Conservation (phyloP, 208 protist genomes). For the Leishmania aethiopica region DNA sequence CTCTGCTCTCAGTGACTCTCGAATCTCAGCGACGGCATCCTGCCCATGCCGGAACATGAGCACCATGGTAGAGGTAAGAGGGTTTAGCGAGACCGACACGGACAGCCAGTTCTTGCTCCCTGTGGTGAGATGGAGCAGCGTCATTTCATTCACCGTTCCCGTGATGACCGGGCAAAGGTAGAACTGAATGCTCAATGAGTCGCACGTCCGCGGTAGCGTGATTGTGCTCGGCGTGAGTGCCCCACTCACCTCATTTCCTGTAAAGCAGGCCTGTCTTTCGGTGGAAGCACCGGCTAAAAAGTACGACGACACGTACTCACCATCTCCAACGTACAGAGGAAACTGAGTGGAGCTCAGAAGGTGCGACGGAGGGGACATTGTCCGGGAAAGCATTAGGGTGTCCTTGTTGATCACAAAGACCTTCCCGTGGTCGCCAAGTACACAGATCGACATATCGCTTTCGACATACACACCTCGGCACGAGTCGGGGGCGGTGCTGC, state of each 20-base stretch:
- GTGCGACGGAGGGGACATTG: conserved; percentile 18
- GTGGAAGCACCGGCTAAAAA: conserved; percentile 31
- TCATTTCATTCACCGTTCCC: conserved; percentile 38
- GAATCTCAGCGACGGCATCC: conserved; percentile 65
- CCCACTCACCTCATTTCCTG: conserved; percentile 42
- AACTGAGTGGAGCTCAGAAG: conserved; percentile 20
- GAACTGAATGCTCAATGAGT: conserved; percentile 84
- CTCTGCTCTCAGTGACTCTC: conserved; percentile 49
- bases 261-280: conserved; percentile 30
- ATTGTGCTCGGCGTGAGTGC: conserved; percentile 40
- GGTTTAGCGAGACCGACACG: conserved; percentile 48
- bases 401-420: conserved; percentile 54
- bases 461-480: conserved; percentile 37
- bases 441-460: conserved; percentile 40
- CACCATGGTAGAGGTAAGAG: conserved; percentile 41
- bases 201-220: conserved; percentile 51
- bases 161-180: conserved; percentile 49
- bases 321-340: conserved; percentile 54
- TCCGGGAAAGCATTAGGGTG: conserved; percentile 39
- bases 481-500: conserved; percentile 28
- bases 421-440: conserved; percentile 42
- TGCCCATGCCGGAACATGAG: conserved; percentile 71
- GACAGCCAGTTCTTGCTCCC: conserved; percentile 64
- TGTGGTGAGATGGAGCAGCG: conserved; percentile 43
- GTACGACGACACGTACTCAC: conserved; percentile 54